Evolutionary conservation across 805 yeast genomes (phyloP).

Genomic region (Zygotorulaspora chibaensis): DNA sequence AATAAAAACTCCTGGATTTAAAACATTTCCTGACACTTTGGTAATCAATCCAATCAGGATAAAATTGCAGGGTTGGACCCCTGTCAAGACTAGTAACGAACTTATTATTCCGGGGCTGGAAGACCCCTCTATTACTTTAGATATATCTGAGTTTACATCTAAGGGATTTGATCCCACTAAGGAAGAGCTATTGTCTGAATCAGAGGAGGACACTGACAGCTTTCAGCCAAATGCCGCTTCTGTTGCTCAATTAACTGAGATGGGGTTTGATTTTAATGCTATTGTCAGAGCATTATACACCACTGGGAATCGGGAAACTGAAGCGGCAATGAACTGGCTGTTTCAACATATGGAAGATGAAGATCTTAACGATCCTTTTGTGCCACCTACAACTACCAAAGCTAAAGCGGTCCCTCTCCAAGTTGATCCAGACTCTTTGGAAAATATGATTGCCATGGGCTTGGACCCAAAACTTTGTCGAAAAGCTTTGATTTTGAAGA

Average conservation of each 20-base stretch:
- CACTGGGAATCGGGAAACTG: constrained; percentile 62
- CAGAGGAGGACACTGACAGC: constrained; percentile 13
- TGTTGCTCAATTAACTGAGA: constrained; percentile 53
- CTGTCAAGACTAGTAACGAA: constrained; percentile 75
- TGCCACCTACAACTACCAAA: constrained; percentile 24
- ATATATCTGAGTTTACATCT: constrained; percentile 42
- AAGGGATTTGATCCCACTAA: constrained; percentile 34
- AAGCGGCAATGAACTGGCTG: constrained; percentile 85
- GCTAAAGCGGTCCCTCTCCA: neutral
- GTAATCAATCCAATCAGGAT: constrained; percentile 76
- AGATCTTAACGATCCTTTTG: constrained; percentile 64
- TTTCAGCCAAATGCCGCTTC: constrained; percentile 57
- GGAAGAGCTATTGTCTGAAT: constrained; percentile 27
- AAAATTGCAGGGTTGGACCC: constrained; percentile 84
- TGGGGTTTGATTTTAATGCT: constrained; percentile 84
- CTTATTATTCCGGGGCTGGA: constrained; percentile 43
- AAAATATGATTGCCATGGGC: constrained; percentile 60
- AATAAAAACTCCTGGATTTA: constrained; percentile 25
- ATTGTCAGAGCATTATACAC: constrained; percentile 61
- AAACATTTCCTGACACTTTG: constrained; percentile 63
- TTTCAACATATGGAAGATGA: constrained; percentile 85
- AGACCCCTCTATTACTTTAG: constrained; percentile 34
- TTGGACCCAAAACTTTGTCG: constrained; percentile 59
- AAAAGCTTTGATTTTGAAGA: constrained; percentile 62
- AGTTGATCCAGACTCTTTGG: constrained; percentile 27